Conservation (phyloP, 495 filamentous ascomycete genomes). For the Neurospora sp. region DNA sequence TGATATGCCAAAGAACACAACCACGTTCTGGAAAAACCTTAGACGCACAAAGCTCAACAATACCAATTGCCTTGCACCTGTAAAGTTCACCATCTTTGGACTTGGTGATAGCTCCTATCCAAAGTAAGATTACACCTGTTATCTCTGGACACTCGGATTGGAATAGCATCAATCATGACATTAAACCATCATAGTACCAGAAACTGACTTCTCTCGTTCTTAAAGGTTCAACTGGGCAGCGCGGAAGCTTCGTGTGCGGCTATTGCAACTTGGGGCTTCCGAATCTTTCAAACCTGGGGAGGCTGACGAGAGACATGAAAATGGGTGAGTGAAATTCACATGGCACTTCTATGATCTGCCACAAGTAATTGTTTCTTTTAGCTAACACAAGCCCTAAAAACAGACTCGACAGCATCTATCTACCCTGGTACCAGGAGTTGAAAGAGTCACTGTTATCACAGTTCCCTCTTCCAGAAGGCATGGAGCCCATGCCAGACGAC, state of each 20-base stretch:
- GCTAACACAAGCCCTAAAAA: not conserved
- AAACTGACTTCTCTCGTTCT: not conserved
- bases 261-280: slow-evolving; percentile 75
- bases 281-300: slow-evolving; percentile 72
- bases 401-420: slow-evolving; percentile 65
- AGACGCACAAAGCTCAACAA: slow-evolving; percentile 67
- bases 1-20: slow-evolving; percentile 73
- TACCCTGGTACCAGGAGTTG: slow-evolving; percentile 65
- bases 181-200: not conserved
- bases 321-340: slow-evolving; percentile 53
- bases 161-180: not conserved
- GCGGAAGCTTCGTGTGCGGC: slow-evolving; percentile 74
- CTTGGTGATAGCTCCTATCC: slow-evolving; percentile 91
- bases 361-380: not conserved
- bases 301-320: slow-evolving; percentile 83
- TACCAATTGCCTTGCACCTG: slow-evolving; percentile 50
- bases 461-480: slow-evolving; percentile 57
- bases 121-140: slow-evolving; percentile 42
- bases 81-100: slow-evolving; percentile 78
- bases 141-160: not conserved
- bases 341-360: not conserved
- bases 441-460: slow-evolving; percentile 50
- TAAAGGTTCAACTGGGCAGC: slow-evolving; percentile 85
- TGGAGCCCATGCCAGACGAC: slow-evolving; percentile 63
- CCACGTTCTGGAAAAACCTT: slow-evolving; percentile 75